These are phyloP conservation scores for Sindora glabra DNA, from an alignment of 306 rosid genomes.

Conservation along the genomic window DNA sequence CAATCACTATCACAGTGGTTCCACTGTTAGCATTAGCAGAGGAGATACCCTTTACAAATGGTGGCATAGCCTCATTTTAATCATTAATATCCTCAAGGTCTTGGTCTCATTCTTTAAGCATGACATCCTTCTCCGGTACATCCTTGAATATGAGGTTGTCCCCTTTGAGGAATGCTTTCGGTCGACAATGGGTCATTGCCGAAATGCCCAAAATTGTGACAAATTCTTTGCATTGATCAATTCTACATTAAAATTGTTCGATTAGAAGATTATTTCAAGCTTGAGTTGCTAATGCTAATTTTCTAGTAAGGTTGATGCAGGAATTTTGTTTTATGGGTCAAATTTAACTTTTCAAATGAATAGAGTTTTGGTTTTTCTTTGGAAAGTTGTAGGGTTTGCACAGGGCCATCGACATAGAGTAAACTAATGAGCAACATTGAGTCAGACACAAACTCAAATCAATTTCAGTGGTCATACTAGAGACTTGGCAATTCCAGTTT, in stretches of 20 bases:
- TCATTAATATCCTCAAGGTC: constrained; percentile 9
- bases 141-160: constrained; percentile 10
- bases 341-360: constrained; percentile 1
- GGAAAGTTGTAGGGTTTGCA: constrained; percentile 41
- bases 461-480: constrained; percentile 66
- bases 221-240: background rate
- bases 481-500: constrained; percentile 75
- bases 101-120: constrained; percentile 22
- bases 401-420: constrained; percentile 46
- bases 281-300: constrained; percentile 16
- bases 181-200: background rate
- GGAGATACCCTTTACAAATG: constrained; percentile 25
- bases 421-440: constrained; percentile 29
- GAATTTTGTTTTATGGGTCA: background rate
- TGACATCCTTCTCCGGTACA: background rate
- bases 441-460: constrained; percentile 70
- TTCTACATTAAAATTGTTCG: constrained; percentile 20
- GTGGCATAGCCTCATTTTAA: constrained; percentile 18
- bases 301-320: background rate
- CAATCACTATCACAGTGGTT: too few species aligned
- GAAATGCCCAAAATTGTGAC: background rate
- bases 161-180: constrained; percentile 21
- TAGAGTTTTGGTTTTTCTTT: constrained; percentile 22
- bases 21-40: background rate
- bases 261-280: constrained; percentile 3